Evolutionary conservation across 495 filamentous ascomycete species (phyloP).

Genomic region (Neurospora discreta): DNA sequence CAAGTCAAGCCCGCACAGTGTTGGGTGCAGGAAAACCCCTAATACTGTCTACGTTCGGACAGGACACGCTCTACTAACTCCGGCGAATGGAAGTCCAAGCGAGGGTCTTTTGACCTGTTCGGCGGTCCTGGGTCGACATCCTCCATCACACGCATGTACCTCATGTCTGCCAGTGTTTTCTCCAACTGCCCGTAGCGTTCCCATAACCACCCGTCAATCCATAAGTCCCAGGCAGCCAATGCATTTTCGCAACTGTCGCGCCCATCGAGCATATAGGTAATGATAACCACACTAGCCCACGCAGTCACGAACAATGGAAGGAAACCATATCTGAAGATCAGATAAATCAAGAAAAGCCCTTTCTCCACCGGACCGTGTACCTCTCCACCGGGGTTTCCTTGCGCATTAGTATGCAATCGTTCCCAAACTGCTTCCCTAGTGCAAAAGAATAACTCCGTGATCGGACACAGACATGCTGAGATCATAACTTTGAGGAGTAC

Average conservation of each 20-base stretch:
- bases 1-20: background rate
- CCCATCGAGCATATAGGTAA: too few species aligned
- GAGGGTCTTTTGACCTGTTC: too few species aligned
- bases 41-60: too few species aligned
- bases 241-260: too few species aligned
- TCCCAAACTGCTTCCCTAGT: accelerated
- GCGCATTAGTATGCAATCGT: background rate
- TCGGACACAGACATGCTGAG: background rate
- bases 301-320: background rate
- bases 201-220: background rate
- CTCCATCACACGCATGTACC: too few species aligned
- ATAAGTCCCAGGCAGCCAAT: background rate
- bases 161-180: background rate
- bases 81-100: too few species aligned
- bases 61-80: too few species aligned
- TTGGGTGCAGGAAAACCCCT: too few species aligned
- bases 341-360: background rate
- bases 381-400: background rate
- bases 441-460: background rate
- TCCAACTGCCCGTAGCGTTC: background rate
- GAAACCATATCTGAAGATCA: background rate
- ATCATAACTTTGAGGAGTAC: background rate
- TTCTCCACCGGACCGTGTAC: background rate
- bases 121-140: too few species aligned
- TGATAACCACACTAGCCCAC: too few species aligned